Base-by-base conservation (phyloP, 2,329 filamentous ascomycete genomes). In the Fusarium camptoceras region DNA sequence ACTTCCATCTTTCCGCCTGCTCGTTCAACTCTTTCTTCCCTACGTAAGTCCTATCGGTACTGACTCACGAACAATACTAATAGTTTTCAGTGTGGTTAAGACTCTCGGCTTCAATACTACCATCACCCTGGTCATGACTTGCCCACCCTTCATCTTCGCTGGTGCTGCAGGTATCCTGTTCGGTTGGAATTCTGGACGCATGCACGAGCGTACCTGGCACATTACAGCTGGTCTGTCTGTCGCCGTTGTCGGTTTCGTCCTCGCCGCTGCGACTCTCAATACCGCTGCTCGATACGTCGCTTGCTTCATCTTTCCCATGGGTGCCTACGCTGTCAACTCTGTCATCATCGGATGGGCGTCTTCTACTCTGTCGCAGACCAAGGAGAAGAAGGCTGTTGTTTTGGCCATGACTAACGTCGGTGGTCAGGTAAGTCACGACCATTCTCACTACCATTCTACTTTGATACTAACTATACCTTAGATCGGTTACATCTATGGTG, bases 1-100 rank as follows among this genome's bases (percentile, higher is more conserved):
- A 87, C 74, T 84, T 86, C 72, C 85, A 88, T 72, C 76, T 87
- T 15, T 84, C 83, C 2, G 84, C 85, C 2, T 85, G 79, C 53
- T 79, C 78, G 0, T 82, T 82, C 69, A 86, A 82, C 62, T 81
- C 82, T 0, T 87, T 87, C 77, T 81, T 81, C 59, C 79, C 79
- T 0, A 80, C 78, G 77, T 79, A 56, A 72, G 76, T 74, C 0
- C 2, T 3, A 5, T 0, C 1, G 4, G 1, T 1, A 11, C 8
- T 8, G 3, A 1, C 0, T 6, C 15, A 2, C 10, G 0, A 15
- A 6, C 6, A 11, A 10, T 1, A 4, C 68, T 71, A 22, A 55
- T 28, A 7, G 5, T 11, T 1, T 3, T 8, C 11, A 79, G 77
- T 18, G 83, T 86, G 15, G 83, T 87, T 60, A 78, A 82, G 59